Base-by-base conservation (phyloP, 108 stramenopile species). In the Cylindrotheca closterium region DNA sequence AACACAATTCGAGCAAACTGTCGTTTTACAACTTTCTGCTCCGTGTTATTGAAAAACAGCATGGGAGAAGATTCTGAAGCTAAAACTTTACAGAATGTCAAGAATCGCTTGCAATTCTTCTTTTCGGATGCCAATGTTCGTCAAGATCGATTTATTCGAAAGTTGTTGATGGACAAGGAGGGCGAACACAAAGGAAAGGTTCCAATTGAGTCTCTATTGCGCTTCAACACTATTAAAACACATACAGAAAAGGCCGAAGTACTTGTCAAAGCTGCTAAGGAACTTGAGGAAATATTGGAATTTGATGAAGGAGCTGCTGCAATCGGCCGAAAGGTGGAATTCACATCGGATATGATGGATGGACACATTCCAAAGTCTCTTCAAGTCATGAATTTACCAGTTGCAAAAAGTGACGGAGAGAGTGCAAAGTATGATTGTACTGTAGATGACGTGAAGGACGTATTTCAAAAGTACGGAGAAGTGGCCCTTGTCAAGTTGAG, bases 111-210 rank as follows among this genome's bases (percentile, higher is more conserved):
- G 54, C 53, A 58, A 68, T 95, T 95, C 82, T 95, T 95, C 84
- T 95, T 95, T 73, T 83, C 85, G 25, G 84, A 92, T 66, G 89
- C 91, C 68, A 95, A 95, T 61, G 67, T 92, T 33, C 85, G 91
- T 42, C 81, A 80, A 60, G 94, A 95, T 62, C 61, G 63, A 52
- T 95, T 90, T 78, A 86, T 95, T 74, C 87, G 89, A 30, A 74
- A 73, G 48, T 70, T 79, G 19, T 63, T 93, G 45, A 60, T 75
- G 56, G 68, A 75, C 10, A 55, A 71, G 17, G 62, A 70, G n/a
- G 68, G 59, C 7, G 59, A 67, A 25, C 27, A n/a, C 31, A 50
- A 47, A 68, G 78, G 52, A 49, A 37, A 34, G 19, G 65, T 94
- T 62, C 58, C 81, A 19, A 78, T 92, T 32, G 87, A 87, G 0